Conservation (phyloP, 2,329 filamentous ascomycete species). For the Calonectria leucothoes region DNA sequence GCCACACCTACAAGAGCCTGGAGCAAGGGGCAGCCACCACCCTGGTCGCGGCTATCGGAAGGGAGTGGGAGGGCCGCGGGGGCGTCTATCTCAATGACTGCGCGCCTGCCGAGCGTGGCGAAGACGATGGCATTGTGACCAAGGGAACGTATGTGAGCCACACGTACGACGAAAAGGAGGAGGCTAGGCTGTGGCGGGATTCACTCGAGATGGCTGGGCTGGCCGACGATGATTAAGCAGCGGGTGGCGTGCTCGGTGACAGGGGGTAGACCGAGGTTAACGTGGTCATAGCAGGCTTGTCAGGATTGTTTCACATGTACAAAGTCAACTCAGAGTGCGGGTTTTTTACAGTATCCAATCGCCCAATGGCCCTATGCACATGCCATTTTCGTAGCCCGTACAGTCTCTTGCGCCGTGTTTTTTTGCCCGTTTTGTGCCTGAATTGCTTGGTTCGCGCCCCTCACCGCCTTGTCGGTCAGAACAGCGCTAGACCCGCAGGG, state of each 20-base stretch:
- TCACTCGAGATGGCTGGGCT: conserved; percentile 13
- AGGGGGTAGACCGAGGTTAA: neutral
- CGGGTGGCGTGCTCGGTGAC: neutral
- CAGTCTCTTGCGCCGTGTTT: neutral
- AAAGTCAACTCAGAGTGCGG: neutral
- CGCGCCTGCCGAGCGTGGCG: neutral
- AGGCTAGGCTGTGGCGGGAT: conserved; percentile 23
- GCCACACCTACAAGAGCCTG: neutral
- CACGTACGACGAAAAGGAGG: conserved; percentile 21
- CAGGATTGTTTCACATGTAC: neutral
- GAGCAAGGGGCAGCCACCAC: conserved; percentile 27
- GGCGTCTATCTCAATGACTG: conserved; percentile 25
- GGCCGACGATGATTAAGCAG: neutral
- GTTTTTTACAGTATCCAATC: neutral
- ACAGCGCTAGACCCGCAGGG: neutral
- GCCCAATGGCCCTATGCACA: neutral
- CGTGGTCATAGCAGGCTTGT: neutral
- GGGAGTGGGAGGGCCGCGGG: conserved; percentile 25
- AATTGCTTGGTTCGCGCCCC: neutral
- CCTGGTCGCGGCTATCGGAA: conserved; percentile 13
- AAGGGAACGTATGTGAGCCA: conserved; percentile 13
- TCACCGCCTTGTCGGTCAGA: neutral
- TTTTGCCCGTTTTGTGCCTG: neutral
- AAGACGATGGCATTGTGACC: neutral
- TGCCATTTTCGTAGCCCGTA: neutral